Evolutionary conservation across 2,329 filamentous ascomycete genomes (phyloP), one percentile per base, ranked within the genome.

Genomic region (Fusarium xyrophilum): DNA sequence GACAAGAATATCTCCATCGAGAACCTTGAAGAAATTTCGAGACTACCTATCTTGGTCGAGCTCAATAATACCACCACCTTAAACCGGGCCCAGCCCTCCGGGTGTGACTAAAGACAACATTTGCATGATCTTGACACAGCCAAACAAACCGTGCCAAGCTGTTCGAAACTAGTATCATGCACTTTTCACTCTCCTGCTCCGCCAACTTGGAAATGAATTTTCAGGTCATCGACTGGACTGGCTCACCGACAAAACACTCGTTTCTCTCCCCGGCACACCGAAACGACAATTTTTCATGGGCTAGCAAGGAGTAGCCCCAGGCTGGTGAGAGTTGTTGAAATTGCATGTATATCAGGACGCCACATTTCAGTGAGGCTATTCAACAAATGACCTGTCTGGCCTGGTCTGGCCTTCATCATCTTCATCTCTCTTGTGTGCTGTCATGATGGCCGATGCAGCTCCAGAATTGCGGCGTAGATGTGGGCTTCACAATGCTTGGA

Each of bases 121-220:
- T 70, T 73, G 71, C 71, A 73, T 73, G 71, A 73, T 67, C 62
- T 69, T 73, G 71, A 73, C 71, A 72, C 70, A 73, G 63, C 60
- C 51, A 56, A 65, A 66, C 60, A 67, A 72, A 48, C 39, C 51
- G 46, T 61, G 63, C 59, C 68, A 65, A 69, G 62, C 56, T 43
- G 38, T 56, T 25, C 39, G 38, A 53, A 67, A 67, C 48, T 53
- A 58, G 54, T 35, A 69, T 69, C 67, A 69, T 56, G 67, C 67
- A 69, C 35, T 63, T 65, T 69, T 44, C 42, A 54, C 23, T 58
- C 63, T 67, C 25, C 39, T 53, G n/a, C 62, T 52, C 56, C 56
- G 61, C 47, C 19, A 53, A 33, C n/a, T 60, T 65, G 32, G n/a
- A 65, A 38, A 50, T 38, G 13, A 15, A 60, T n/a, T 65, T 63